A percentile compares a stretch with the other conserved stretches of the same genome.
Conservation (phyloP, 2,329 filamentous ascomycete species). For the Talaromyces sp. region DNA sequence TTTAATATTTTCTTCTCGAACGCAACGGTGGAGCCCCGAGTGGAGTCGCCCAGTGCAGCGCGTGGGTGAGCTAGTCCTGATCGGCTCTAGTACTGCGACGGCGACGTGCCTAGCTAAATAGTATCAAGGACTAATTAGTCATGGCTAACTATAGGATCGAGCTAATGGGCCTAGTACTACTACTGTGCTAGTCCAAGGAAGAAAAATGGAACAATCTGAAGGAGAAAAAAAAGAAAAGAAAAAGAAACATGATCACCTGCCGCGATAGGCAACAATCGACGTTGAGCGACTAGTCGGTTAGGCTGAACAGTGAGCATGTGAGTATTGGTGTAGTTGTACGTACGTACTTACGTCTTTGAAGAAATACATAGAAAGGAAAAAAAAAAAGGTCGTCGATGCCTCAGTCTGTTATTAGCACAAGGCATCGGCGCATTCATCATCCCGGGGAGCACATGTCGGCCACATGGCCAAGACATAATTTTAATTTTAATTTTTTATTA, state of each 20-base stretch:
- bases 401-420: not conserved
- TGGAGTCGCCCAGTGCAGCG: not conserved
- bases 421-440: not conserved
- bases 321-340: not conserved
- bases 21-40: not conserved
- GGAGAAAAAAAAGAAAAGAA: too few relatives aligned
- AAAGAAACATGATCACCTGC: not conserved
- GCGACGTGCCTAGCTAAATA: not conserved
- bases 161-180: not conserved
- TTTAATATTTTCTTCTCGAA: not conserved
- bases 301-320: not conserved
- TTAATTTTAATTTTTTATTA: not conserved
- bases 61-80: not conserved
- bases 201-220: not conserved
- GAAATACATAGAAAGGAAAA: too few relatives aligned
- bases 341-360: too few relatives aligned
- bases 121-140: not conserved
- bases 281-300: not conserved
- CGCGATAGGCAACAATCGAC: not conserved
- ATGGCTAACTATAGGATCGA: not conserved
- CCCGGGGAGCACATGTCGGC: not conserved
- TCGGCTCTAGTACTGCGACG: not conserved
- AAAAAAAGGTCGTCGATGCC: too few relatives aligned
- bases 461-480: not conserved
- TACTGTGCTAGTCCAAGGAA: not conserved